Evolutionary conservation across 148 eudicot genomes (phyloP), one percentile per base, ranked within the genome.

Genomic region (Gaultheria prostrata): DNA sequence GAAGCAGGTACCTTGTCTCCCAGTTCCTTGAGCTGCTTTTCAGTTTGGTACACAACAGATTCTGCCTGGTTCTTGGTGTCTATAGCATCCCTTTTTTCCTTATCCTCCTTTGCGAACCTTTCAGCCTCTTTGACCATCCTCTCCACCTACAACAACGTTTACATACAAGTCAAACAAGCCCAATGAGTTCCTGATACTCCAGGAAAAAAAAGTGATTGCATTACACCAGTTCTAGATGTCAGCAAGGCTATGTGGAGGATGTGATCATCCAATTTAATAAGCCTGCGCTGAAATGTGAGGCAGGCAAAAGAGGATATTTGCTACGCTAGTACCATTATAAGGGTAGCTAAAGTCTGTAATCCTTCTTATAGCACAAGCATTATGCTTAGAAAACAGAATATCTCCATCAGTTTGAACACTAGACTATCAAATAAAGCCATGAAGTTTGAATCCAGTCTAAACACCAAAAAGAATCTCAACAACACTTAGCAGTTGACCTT

Each of bases 51-150:
- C 35, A 92, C 88, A 2, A 90, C 82, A 0, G 92, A 94, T 11
- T 93, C 95, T 2, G 91, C 94, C 78, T 93, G 93, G 84, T 94
- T 94, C 86, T 93, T 94, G 32, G 95, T 89, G 85, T 94, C 95
- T 4, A 91, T 91, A 5, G 92, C 98, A 11, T 94, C 98, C 74
- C 93, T 89, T 88, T 83, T 94, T 80, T 91, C 98, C 83, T 90
- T 89, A 81, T 94, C 98, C 73, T 94, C 98, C 82, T 90, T 87
- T 33, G 95, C 92, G 72, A 78, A 94, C 87, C 77, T 91, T 78
- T 91, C 98, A 0, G 93, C 95, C 74, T 94, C 95, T 84, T 87
- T 51, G 59, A 94, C 98, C 98, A 93, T 94, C 43, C 86, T 81
- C 49, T 92, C 94, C 76, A 94, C 95, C 97, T 94, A 88, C 67